Conservation (phyloP, 2,329 filamentous ascomycete species). For the Hypomyces rosellus region DNA sequence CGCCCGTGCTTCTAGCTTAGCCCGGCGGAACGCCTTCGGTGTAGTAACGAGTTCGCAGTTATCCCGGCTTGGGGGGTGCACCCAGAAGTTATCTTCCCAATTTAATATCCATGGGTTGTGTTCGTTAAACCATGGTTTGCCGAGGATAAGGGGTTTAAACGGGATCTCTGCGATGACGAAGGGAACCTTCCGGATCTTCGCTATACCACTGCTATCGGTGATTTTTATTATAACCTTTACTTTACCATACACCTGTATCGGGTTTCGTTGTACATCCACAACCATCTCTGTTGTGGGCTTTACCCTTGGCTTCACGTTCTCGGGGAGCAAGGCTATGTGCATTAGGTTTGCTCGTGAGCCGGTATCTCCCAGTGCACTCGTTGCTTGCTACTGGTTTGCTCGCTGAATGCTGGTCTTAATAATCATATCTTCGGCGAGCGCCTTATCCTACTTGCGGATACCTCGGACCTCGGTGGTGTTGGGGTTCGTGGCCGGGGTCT, state of each 20-base stretch:
- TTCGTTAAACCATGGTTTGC: background rate
- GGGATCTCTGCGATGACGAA: background rate
- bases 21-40: too few species aligned
- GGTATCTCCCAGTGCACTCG: too few species aligned
- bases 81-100: background rate
- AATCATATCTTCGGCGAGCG: too few species aligned
- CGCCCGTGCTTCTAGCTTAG: too few species aligned
- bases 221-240: background rate
- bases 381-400: conserved; percentile 5
- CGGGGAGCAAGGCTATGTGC: background rate
- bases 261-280: background rate
- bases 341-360: conserved; percentile 2
- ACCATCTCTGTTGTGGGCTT: background rate
- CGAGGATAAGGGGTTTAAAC: too few species aligned
- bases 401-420: background rate
- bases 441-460: background rate
- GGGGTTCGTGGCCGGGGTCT: background rate
- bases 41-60: too few species aligned
- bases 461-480: background rate
- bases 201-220: background rate
- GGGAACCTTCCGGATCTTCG: background rate
- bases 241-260: background rate
- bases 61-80: too few species aligned
- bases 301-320: background rate
- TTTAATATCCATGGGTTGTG: too few species aligned